Evolutionary conservation across 176 grass and related monocot species (phyloP).

Genomic region (Triticum timopheevii): DNA sequence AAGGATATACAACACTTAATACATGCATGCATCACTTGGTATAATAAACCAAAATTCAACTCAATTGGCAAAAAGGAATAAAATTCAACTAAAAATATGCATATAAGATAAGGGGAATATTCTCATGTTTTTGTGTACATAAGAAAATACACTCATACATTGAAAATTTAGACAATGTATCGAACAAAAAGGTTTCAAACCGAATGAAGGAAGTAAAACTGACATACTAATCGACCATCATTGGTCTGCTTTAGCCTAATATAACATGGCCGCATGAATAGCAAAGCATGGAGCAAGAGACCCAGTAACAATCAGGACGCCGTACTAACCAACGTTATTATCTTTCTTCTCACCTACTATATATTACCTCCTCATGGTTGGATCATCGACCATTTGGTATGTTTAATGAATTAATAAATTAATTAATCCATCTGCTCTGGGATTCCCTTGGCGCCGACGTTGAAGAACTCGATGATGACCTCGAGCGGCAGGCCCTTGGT

Average conservation of each 20-base stretch:
- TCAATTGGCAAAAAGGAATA: not conserved
- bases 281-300: not conserved
- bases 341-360: not conserved
- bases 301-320: not conserved
- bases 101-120: not conserved
- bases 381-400: not conserved
- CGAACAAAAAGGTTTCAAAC: not conserved
- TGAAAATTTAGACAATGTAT: not conserved
- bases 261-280: not conserved
- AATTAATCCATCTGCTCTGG: not conserved
- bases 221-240: not conserved
- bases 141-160: not conserved
- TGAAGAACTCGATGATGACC: slow-evolving; percentile 89
- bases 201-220: not conserved
- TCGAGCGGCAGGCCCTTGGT: slow-evolving; percentile 85
- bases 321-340: not conserved
- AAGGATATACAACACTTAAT: not conserved
- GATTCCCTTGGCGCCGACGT: slow-evolving; percentile 52
- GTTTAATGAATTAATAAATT: not conserved
- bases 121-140: not conserved
- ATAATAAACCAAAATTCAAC: not conserved
- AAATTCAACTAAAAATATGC: not conserved
- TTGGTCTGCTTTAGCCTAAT: not conserved
- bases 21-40: not conserved
- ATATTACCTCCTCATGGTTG: not conserved